Evolutionary conservation across 2,329 filamentous ascomycete species (phyloP), one percentile per base, ranked within the genome.

Genomic region (Sporothrix variecibatus): DNA sequence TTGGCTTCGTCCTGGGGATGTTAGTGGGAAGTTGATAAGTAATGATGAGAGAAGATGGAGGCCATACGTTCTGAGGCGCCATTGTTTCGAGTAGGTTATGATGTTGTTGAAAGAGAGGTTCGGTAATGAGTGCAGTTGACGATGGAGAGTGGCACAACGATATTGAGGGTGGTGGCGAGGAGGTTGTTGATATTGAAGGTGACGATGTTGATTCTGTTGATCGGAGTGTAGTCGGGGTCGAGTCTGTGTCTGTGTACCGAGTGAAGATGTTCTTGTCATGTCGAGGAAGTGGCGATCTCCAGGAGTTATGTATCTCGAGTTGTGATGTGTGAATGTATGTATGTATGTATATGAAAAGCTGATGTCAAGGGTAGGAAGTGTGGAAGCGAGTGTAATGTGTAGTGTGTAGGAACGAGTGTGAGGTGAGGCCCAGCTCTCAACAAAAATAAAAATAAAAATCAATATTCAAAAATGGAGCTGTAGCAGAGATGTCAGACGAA

Each of bases 1-100:
- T 77, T 77, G 12, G 76, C 76, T 60, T 77, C 75, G 70, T 77
- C 76, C 76, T 77, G 38, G 15, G 7, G 20, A 3, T 34, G 58
- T 58, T 28, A 68, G 71, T 6, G 6, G 8, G 1, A 20, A 38
- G 15, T n/a, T 11, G 28, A 31, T 8, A 67, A 20, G 17, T 17
- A 31, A 15, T 15, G 12, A 46, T n/a, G n/a, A 46, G 20, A 46
- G 43, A 46, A 2, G n/a, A 20, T 17, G 51, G 3, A n/a, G n/a
- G n/a, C n/a, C 72, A 26, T n/a, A 74, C 73, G 31, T n/a, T 74
- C 31, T 74, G 73, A 11, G 68, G 73, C 4, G 68, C 60, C 73
- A 74, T 74, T 7, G 26, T 58, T 38, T 49, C 26, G 11, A 6
- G 68, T 12, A 0, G 26, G n/a, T n/a, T n/a, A n/a, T n/a, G n/a